Base-by-base conservation (phyloP, 495 filamentous ascomycete genomes). In the Trichoderma asperelloides region DNA sequence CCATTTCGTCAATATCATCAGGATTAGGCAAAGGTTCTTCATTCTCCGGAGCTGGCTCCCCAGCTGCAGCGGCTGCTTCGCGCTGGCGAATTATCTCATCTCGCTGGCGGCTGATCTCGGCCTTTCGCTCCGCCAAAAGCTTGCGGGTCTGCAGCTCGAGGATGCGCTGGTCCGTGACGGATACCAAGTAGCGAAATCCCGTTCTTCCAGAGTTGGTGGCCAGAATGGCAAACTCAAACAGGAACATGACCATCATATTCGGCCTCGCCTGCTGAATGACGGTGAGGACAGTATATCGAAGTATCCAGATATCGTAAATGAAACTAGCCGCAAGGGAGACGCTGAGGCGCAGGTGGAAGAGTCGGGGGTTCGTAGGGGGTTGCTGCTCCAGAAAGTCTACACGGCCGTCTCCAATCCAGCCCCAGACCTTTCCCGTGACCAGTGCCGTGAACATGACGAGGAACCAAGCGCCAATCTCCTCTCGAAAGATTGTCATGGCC, bases 241-340 rank as follows among this genome's bases (percentile, higher is more conserved):
- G 88, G 73, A 98, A 98, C 93, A 98, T 98, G 66, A 98, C 91
- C 96, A 98, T 98, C 91, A 98, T 97, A 65, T 95, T 93, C 0
- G 95, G 93, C 23, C 91, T 86, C 0, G 95, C 91, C 68, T 92
- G 87, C 57, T 89, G 85, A 23, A 97, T 86, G 30, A 98, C 93
- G 2, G 89, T 91, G 12, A 86, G 82, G 71, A 96, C 79, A 68
- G 89, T 89, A 73, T 97, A 97, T 28, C 78, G 81, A 68, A 97
- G 81, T 78, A 98, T 85, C 70, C 83, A 88, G 28, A 84, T 73
- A 75, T 96, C 87, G 77, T 93, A 96, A 18, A 85, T 63, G 49
- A 95, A 80, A 60, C 92, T 91, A 41, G 96, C 74, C 0, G 91
- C 71, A 40, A 98, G 81, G 25, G 94, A 96, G 51, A 89, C 75